Conservation (phyloP, 225 moss, liverwort and hornwort genomes). For the Asterella californica region DNA sequence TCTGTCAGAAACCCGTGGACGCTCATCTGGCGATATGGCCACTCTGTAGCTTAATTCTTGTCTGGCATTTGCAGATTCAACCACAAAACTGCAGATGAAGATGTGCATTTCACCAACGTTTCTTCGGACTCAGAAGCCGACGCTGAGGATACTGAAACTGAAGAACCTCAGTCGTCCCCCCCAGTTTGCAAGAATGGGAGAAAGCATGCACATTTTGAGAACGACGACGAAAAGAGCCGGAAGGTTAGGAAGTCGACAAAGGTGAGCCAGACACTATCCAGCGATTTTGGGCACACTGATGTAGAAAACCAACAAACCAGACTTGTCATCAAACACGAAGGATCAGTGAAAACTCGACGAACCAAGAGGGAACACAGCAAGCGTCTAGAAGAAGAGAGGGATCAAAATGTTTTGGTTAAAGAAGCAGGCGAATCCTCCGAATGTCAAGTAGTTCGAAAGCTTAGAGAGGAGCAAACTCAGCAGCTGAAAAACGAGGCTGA, state of each 20-base stretch:
- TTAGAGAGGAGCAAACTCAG: not conserved
- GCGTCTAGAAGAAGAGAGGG: not conserved
- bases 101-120: constrained; percentile 71
- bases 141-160: constrained; percentile 23
- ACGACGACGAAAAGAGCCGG: not conserved
- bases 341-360: not conserved
- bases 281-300: not conserved
- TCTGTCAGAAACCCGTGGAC: not conserved
- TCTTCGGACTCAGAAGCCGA: constrained; percentile 46
- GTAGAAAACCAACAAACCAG: not conserved
- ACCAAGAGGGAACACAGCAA: not conserved
- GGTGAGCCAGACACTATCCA: not conserved
- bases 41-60: not conserved
- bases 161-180: constrained; percentile 13
- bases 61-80: constrained; percentile 57
- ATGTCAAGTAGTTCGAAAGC: not conserved
- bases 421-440: not conserved
- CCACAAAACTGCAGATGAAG: constrained; percentile 83
- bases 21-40: not conserved
- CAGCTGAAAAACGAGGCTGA: not conserved
- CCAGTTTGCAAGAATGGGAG: not conserved
- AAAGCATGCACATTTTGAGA: constrained; percentile 10
- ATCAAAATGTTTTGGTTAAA: not conserved
- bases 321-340: not conserved
- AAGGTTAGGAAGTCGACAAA: not conserved